Evolutionary conservation across 169 alveolate genomes (phyloP), one percentile per base, ranked within the genome.

Genomic region (Hammondia hammondi): DNA sequence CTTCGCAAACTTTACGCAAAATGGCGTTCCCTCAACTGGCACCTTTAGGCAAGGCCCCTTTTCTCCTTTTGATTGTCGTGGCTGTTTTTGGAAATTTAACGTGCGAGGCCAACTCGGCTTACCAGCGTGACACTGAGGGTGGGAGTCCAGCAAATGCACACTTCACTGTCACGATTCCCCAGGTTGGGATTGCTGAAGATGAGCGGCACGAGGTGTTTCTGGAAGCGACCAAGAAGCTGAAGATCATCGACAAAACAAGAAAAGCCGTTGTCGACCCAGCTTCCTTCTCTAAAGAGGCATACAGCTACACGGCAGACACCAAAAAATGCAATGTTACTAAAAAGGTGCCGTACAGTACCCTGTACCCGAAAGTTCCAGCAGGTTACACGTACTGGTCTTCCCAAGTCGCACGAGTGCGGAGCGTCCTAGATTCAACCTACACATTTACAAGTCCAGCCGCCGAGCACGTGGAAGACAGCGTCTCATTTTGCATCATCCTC

Each of bases 171-270:
- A 5, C 24, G 56, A 77, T 77, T n/a, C 87, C 87, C 12, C 43
- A 19, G 3, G 87, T 17, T 3, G 87, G 87, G 21, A 77, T 77
- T 24, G 87, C 87, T 32, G 48, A 77, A 39, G 87, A 77, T 77
- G 87, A 77, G 87, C 87, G 32, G 87, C 87, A 77, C 87, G 87
- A 77, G 87, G 87, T 77, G 87, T 37, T 17, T 32, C 87, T 77
- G 12, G 87, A n/a, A 29, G 87, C 48, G 45, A 39, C 48, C 48
- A 39, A 77, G 56, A 24, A 10, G 48, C 48, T 77, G 56, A 43
- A 77, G 46, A 77, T 77, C 87, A 39, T 32, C 29, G 87, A 77
- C 5, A 77, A 77, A 32, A 77, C 87, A 14, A 77, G 32, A 32
- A 37, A 32, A 7, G 87, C 87, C 24, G 29, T 39, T 32, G 0